Conservation (phyloP, 108 stramenopile species). For the Asterionellopsis glacialis region DNA sequence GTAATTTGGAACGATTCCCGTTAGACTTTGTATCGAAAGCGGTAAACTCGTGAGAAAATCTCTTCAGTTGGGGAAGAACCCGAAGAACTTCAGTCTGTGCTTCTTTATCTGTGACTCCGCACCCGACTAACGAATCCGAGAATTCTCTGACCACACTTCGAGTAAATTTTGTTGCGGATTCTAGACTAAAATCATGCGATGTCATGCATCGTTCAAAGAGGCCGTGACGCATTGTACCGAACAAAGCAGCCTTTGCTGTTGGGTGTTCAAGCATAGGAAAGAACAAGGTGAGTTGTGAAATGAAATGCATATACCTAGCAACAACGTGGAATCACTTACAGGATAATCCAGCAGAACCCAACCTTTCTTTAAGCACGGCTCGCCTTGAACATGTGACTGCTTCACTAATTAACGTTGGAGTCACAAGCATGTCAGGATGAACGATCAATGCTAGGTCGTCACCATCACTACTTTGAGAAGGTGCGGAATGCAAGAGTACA, state of each 20-base stretch:
- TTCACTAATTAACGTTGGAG: slow-evolving; percentile 75
- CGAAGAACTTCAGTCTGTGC: slow-evolving; percentile 57
- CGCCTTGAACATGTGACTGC: slow-evolving; percentile 65
- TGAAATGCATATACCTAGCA: not conserved
- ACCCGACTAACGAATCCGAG: slow-evolving; percentile 60
- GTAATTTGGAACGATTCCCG: slow-evolving; percentile 7
- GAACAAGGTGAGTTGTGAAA: slow-evolving; percentile 2
- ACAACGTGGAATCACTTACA: slow-evolving; percentile 5
- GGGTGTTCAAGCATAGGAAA: slow-evolving; percentile 6
- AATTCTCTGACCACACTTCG: slow-evolving; percentile 54
- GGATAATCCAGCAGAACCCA: slow-evolving; percentile 65
- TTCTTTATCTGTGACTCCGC: slow-evolving; percentile 46
- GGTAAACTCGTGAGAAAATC: slow-evolving; percentile 55
- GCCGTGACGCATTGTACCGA: slow-evolving; percentile 80
- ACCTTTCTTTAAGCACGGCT: slow-evolving; percentile 59
- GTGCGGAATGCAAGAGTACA: slow-evolving; percentile 53
- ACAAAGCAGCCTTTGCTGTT: slow-evolving; percentile 41
- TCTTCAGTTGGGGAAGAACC: slow-evolving; percentile 54
- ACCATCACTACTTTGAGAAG: slow-evolving; percentile 37
- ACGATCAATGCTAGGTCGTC: slow-evolving; percentile 75
- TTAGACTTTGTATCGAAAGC: slow-evolving; percentile 3
- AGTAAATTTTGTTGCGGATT: slow-evolving; percentile 30
- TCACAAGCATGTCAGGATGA: slow-evolving; percentile 80
- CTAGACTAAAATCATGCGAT: slow-evolving; percentile 41
- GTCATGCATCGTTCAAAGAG: slow-evolving; percentile 71